Percentiles rank a stretch among this genome's conserved stretches.
Evolutionary conservation across 768 basidiomycete species (phyloP).

Genomic region (Calocybe gangraenosa): DNA sequence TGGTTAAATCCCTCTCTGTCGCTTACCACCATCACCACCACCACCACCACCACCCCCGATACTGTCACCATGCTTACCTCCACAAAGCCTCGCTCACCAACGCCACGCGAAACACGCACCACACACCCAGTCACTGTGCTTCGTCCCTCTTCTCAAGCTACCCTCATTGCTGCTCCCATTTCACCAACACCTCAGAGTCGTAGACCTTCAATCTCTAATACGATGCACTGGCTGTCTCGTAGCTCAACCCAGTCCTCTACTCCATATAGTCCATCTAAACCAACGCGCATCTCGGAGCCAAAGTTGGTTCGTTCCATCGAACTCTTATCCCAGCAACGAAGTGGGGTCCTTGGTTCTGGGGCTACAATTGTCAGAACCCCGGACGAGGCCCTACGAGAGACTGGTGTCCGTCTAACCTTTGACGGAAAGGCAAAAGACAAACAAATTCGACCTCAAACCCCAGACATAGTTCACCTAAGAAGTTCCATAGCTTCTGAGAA

Average conservation of each 20-base stretch:
- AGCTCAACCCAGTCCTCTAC: constrained; percentile 28
- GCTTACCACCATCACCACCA: too few species aligned
- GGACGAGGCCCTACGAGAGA: constrained; percentile 65
- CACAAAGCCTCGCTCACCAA: constrained; percentile 27
- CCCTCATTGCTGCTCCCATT: constrained; percentile 21
- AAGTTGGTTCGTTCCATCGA: constrained; percentile 39
- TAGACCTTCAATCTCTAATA: constrained; percentile 36
- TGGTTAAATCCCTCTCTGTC: constrained; percentile 11
- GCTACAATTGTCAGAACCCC: constrained; percentile 78
- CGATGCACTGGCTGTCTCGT: constrained; percentile 53
- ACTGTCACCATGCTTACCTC: constrained; percentile 19
- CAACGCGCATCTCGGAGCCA: constrained; percentile 37
- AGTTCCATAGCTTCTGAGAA: constrained; percentile 12
- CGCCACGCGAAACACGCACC: constrained; percentile 23
- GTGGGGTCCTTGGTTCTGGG: constrained; percentile 59
- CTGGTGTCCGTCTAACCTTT: constrained; percentile 37
- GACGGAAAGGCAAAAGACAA: constrained; percentile 18
- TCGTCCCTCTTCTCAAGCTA: constrained; percentile 20
- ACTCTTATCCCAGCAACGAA: constrained; percentile 33
- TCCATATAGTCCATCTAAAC: constrained; percentile 30
- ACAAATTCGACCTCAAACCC: constrained; percentile 1
- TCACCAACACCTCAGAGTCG: constrained; percentile 23
- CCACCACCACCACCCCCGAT: too few species aligned
- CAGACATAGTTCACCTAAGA: constrained; percentile 4
- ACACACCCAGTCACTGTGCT: too few species aligned